Percentiles rank a stretch among this genome's conserved stretches.
Evolutionary conservation across 2,329 filamentous ascomycete species (phyloP).

Genomic region (Diplodia intermedia): DNA sequence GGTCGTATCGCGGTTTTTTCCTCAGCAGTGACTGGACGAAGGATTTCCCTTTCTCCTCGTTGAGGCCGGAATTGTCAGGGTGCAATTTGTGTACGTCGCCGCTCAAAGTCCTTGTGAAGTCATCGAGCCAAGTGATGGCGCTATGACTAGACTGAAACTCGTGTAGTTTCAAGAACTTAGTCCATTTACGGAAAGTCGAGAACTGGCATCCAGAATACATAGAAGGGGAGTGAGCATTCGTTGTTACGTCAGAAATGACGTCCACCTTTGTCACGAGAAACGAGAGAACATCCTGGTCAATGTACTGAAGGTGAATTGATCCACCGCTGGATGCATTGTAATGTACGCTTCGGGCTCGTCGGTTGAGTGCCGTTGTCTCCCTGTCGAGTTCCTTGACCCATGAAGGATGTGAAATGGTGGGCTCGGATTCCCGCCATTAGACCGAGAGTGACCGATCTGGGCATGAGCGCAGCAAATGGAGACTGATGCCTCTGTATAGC

Average conservation of each 20-base stretch:
- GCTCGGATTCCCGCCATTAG: slow-evolving; percentile 1
- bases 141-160: not conserved
- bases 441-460: not conserved
- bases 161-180: not conserved
- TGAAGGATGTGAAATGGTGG: not conserved
- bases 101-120: not conserved
- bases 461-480: not conserved
- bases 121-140: not conserved
- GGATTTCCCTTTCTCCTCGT: not conserved
- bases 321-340: not conserved
- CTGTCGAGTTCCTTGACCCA: slow-evolving; percentile 6
- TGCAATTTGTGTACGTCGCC: not conserved
- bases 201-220: not conserved
- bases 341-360: not conserved
- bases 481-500: not conserved
- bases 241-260: not conserved
- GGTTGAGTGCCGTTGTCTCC: not conserved
- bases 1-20: not conserved
- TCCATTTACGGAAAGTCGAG: not conserved
- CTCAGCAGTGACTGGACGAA: not conserved
- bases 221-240: not conserved
- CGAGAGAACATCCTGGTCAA: not conserved
- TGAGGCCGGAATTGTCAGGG: not conserved
- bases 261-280: not conserved
- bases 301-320: not conserved